Conservation (phyloP, 352 stramenopile genomes). For the Pythium aquatile region DNA sequence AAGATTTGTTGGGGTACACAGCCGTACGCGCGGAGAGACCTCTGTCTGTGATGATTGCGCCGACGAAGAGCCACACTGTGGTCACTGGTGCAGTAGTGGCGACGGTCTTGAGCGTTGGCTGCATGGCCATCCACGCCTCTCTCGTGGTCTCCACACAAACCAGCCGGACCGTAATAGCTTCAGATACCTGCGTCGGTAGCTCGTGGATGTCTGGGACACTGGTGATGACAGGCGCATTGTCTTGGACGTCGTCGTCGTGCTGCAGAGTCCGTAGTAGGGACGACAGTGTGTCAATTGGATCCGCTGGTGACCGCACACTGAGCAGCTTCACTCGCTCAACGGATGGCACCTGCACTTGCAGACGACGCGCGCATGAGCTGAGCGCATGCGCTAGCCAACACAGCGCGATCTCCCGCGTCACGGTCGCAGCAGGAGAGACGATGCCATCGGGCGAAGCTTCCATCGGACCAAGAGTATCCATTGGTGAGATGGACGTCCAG, state of each 20-base stretch:
- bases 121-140: neutral
- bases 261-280: slow-evolving; percentile 5
- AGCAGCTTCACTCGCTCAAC: neutral
- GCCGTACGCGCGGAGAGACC: slow-evolving; percentile 1
- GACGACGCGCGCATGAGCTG: slow-evolving; percentile 5
- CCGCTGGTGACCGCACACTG: neutral
- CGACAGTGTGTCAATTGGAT: neutral
- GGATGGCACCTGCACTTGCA: slow-evolving; percentile 9
- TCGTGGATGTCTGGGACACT: neutral
- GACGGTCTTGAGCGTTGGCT: neutral
- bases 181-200: neutral
- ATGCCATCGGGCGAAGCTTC: neutral
- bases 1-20: neutral
- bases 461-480: slow-evolving; percentile 2
- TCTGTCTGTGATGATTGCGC: neutral
- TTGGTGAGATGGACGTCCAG: neutral
- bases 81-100: neutral
- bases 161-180: neutral
- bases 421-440: neutral
- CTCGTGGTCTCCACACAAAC: neutral
- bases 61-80: slow-evolving; percentile 13
- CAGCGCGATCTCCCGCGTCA: slow-evolving; percentile 21
- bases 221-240: neutral
- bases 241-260: neutral
- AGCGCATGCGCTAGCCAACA: slow-evolving; percentile 29